Conservation (phyloP, 2,329 filamentous ascomycete species). For the Fusarium avenaceum region DNA sequence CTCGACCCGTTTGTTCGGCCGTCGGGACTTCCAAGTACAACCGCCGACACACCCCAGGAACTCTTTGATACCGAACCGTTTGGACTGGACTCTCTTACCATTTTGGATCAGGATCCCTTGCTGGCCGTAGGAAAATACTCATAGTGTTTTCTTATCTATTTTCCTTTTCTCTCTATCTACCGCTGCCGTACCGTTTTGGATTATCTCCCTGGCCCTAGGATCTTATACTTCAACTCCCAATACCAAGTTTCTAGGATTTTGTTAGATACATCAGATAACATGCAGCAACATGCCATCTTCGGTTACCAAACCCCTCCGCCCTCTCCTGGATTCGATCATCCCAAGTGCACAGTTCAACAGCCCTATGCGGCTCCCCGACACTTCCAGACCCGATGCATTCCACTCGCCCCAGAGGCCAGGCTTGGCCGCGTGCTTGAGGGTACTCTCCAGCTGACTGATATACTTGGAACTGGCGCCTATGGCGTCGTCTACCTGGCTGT, state of each 20-base stretch:
- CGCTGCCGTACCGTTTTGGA: constrained; percentile 43
- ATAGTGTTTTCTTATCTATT: constrained; percentile 41
- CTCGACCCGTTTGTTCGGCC: constrained; percentile 67
- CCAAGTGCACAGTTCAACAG: constrained; percentile 61
- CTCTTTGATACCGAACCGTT: constrained; percentile 42
- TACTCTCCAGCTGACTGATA: constrained; percentile 83
- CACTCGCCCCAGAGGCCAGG: constrained; percentile 82
- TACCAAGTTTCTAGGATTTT: constrained; percentile 44
- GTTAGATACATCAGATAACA: constrained; percentile 59
- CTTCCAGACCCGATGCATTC: constrained; percentile 64
- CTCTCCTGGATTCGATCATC: constrained; percentile 67
- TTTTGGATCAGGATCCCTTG: constrained; percentile 48
- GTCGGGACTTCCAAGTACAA: constrained; percentile 51
- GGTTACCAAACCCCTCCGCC: constrained; percentile 71
- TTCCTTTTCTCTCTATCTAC: constrained; percentile 43
- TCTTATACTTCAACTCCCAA: constrained; percentile 34
- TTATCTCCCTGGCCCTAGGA: constrained; percentile 39
- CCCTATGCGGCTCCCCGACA: constrained; percentile 54
- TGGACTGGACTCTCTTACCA: constrained; percentile 46
- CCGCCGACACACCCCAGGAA: constrained; percentile 44
- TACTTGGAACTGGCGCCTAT: constrained; percentile 94
- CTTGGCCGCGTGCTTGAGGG: constrained; percentile 87
- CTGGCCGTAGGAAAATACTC: constrained; percentile 46
- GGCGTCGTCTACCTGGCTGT: constrained; percentile 93
- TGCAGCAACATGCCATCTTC: constrained; percentile 70